phyloP scores from a whole-genome alignment of 495 filamentous ascomycete genomes.

The Ramalina intermedia region DNA sequence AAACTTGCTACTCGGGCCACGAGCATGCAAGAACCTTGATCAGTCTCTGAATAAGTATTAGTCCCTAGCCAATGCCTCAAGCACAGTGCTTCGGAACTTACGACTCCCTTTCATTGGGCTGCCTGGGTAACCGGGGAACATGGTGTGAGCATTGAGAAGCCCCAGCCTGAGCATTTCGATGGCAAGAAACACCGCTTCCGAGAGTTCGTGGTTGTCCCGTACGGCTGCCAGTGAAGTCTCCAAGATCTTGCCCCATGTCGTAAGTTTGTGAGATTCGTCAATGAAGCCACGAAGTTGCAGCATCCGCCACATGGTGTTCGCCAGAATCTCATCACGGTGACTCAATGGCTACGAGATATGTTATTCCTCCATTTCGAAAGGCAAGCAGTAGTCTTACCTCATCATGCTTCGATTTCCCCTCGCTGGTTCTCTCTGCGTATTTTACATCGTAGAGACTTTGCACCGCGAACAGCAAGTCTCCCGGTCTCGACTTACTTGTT shows the following conservation, averaged over 20 bases:
- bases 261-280: conserved; percentile 66
- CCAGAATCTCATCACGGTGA: conserved; percentile 55
- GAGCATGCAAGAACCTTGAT: conserved; percentile 59
- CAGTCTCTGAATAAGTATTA: conserved; percentile 28
- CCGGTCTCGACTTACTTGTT: conserved; percentile 9
- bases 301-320: conserved; percentile 73
- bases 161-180: conserved; percentile 68
- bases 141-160: conserved; percentile 50
- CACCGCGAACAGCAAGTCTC: conserved; percentile 31
- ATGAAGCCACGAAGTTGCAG: conserved; percentile 79
- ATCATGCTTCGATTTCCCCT: conserved; percentile 25
- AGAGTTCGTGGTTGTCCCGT: conserved; percentile 35
- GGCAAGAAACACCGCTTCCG: conserved; percentile 57
- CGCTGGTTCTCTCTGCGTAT: conserved; percentile 53
- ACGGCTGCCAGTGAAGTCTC: conserved; percentile 49
- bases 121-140: conserved; percentile 45
- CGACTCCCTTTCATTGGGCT: conserved; percentile 43
- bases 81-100: conserved; percentile 20
- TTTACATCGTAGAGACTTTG: conserved; percentile 45
- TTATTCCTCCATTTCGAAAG: too few relatives aligned
- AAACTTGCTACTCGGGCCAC: conserved; percentile 76
- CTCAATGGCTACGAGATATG: conserved; percentile 26
- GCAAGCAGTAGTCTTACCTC: conserved; percentile 5
- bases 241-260: conserved; percentile 69
- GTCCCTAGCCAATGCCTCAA: neutral